Evolutionary conservation across 2,329 filamentous ascomycete genomes (phyloP).

Genomic region (Pseudogymnoascus sp.): DNA sequence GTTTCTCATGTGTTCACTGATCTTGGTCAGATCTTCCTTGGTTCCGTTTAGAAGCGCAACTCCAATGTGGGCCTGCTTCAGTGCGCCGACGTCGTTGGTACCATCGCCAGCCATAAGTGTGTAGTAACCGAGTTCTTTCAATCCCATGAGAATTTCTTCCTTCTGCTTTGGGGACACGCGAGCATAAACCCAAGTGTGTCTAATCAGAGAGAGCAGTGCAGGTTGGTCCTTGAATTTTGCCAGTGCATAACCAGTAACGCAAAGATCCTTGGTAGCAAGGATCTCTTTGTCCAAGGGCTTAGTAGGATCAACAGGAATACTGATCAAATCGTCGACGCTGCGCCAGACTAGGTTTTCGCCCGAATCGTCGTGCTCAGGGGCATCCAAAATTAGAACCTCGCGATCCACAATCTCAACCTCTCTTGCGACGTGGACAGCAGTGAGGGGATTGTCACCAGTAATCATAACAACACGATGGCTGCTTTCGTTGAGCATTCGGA

Average conservation of each 20-base stretch:
- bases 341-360: slow-evolving; percentile 85
- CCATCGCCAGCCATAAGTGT: slow-evolving; percentile 98
- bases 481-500: slow-evolving; percentile 97
- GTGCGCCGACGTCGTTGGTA: slow-evolving; percentile 92
- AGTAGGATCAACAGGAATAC: slow-evolving; percentile 75
- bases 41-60: slow-evolving; percentile 94
- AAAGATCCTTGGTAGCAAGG: slow-evolving; percentile 78
- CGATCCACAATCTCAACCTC: slow-evolving; percentile 97
- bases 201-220: slow-evolving; percentile 68
- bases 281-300: slow-evolving; percentile 75
- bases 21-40: slow-evolving; percentile 80
- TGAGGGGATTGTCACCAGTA: slow-evolving; percentile 94
- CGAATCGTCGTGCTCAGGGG: slow-evolving; percentile 78
- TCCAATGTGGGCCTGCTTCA: slow-evolving; percentile 97
- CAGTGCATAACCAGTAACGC: slow-evolving; percentile 89
- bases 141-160: slow-evolving; percentile 91
- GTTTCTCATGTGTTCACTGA: slow-evolving; percentile 86
- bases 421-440: slow-evolving; percentile 87
- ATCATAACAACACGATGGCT: slow-evolving; percentile 99
- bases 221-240: slow-evolving; percentile 77
- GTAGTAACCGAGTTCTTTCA: slow-evolving; percentile 95
- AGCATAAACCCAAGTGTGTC: slow-evolving; percentile 94
- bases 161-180: slow-evolving; percentile 98
- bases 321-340: slow-evolving; percentile 83
- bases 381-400: slow-evolving; percentile 88